Percentiles rank a stretch among this genome's conserved stretches.
Evolutionary conservation across 805 yeast genomes (phyloP).

Genomic region (Myxozyma neglecta): DNA sequence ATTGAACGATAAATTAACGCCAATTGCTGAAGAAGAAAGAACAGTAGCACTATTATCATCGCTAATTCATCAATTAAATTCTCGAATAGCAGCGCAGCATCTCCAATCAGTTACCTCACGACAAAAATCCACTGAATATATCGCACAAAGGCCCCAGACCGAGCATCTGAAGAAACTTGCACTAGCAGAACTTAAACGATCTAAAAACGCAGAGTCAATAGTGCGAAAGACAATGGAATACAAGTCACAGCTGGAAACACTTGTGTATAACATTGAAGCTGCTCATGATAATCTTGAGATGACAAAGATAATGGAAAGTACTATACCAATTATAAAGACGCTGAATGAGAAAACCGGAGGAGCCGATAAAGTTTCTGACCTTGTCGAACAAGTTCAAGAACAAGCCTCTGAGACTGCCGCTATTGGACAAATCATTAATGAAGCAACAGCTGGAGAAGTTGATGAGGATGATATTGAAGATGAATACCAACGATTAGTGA

Average conservation of each 20-base stretch:
- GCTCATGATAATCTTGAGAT: slow-evolving; percentile 24
- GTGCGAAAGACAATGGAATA: slow-evolving; percentile 4
- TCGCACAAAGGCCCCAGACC: slow-evolving; percentile 7
- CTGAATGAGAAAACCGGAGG: slow-evolving; percentile 49
- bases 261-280: slow-evolving; percentile 12
- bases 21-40: slow-evolving; percentile 23
- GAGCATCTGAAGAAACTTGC: slow-evolving; percentile 14
- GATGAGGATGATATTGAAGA: slow-evolving; percentile 43
- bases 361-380: slow-evolving; percentile 45
- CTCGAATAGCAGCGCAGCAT: slow-evolving; percentile 7
- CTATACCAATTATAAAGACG: slow-evolving; percentile 51
- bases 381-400: slow-evolving; percentile 46
- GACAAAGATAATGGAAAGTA: slow-evolving; percentile 38
- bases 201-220: slow-evolving; percentile 12
- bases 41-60: slow-evolving; percentile 15
- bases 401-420: slow-evolving; percentile 44
- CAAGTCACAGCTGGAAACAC: slow-evolving; percentile 16
- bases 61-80: slow-evolving; percentile 1
- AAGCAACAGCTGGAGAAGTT: slow-evolving; percentile 36
- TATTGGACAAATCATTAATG: slow-evolving; percentile 42
- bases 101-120: slow-evolving; percentile 1
- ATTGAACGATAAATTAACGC: neutral
- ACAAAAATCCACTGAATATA: slow-evolving; percentile 3
- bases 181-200: slow-evolving; percentile 8
- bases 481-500: slow-evolving; percentile 44